phyloP scores from a whole-genome alignment of 768 basidiomycete genomes.

The Tephrocybe sp. region DNA sequence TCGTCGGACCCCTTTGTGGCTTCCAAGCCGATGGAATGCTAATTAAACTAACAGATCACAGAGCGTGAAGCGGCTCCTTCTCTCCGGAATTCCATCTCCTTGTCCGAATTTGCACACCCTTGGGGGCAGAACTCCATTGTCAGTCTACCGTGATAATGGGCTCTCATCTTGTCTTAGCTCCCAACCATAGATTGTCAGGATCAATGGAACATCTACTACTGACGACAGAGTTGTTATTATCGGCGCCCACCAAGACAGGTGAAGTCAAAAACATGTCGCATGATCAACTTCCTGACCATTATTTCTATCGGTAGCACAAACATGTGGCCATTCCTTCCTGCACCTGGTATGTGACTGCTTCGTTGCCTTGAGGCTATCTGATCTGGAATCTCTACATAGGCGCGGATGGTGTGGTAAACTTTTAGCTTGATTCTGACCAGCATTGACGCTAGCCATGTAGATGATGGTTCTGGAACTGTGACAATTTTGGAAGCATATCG shows the following conservation, averaged over 20 bases:
- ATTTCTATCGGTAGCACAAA: constrained; percentile 49
- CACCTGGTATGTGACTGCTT: constrained; percentile 54
- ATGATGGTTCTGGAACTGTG: constrained; percentile 76
- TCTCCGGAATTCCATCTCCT: constrained; percentile 53
- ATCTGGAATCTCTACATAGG: constrained; percentile 32
- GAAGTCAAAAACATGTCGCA: constrained; percentile 15
- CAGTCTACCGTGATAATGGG: constrained; percentile 20
- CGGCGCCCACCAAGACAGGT: constrained; percentile 85
- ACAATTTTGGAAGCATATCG: constrained; percentile 79
- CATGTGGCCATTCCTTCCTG: constrained; percentile 72
- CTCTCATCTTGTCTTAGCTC: constrained; percentile 11
- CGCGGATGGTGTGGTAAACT: constrained; percentile 42
- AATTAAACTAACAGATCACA: constrained; percentile 52
- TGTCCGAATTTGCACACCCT: constrained; percentile 71
- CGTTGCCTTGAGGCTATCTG: constrained; percentile 21
- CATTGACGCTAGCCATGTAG: constrained; percentile 36
- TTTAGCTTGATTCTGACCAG: constrained; percentile 14
- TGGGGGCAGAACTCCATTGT: constrained; percentile 88
- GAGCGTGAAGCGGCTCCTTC: constrained; percentile 53
- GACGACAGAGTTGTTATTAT: constrained; percentile 68
- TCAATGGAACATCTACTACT: constrained; percentile 63
- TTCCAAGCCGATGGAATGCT: constrained; percentile 4
- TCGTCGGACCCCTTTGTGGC: constrained; percentile 9
- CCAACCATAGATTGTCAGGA: constrained; percentile 61
- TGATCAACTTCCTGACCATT: constrained; percentile 5